Base-by-base conservation (phyloP, 2,329 filamentous ascomycete species). In the Talaromyces sp. region DNA sequence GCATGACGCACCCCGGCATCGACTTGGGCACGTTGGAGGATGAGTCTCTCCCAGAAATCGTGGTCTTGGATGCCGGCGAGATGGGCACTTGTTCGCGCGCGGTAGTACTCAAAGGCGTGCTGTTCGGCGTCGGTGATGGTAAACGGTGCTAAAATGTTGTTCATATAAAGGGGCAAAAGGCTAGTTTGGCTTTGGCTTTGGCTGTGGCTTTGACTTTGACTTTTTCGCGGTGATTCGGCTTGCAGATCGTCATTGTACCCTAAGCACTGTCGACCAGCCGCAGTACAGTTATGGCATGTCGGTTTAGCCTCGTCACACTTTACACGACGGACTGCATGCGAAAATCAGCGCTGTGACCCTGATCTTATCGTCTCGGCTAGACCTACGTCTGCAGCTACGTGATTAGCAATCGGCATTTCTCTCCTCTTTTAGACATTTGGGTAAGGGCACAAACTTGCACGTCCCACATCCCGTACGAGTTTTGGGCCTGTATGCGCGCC, bases 221-320 rank as follows among this genome's bases (percentile, higher is more conserved):
- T 25, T 13, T 22, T 25, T 17, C 13, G 56, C 27, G 19, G 11
- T 45, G 56, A 43, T 41, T 39, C 22, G 19, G 54, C 11, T 41
- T 9, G 22, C n/a, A 13, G 17, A 33, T 62, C 33, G 8, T 54
- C 15, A 52, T 35, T 31, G 49, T 62, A 62, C 22, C 61, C 61
- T 19, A 54, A n/a, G 22, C 61, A 62, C 19, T 39, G 37, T 35
- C 61, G 61, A 56, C 10, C 10, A 22, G 47, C 37, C 15, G 49
- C 19, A 33, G 35, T 17, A 3, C 61, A 62, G n/a, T 62, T 62
- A 19, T 35, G 47, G 27, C 61, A 62, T 19, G 33, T 22, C 27
- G 61, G 61, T 25, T 56, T 62, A 25, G 37, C 49, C 49, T 62
- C 61, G 27, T 62, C 61, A 52, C 61, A 62, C 19, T 62, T 62